Base-by-base conservation (phyloP, 805 yeast species). In the Cyberlindnera saturnus region DNA sequence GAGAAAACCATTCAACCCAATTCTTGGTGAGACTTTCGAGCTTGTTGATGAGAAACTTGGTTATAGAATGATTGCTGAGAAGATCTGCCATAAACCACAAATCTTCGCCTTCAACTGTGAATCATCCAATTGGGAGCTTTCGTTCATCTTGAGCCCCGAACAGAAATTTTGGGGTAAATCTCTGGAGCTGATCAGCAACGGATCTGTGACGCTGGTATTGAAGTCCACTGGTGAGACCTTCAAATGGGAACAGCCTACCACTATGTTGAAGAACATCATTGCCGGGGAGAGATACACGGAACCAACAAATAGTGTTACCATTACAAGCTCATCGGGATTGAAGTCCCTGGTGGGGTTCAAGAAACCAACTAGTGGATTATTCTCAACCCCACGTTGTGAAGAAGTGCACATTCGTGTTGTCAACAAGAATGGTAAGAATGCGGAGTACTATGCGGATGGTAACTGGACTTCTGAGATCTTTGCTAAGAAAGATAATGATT, bases 101-200 rank as follows among this genome's bases (percentile, higher is more conserved):
- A 77, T 90, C 3, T 79, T 89, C 67, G 96, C 97, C 1, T 69
- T 82, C 18, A 81, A 78, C 60, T 86, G 79, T 5, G 96, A 91
- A 45, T 72, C 86, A 19, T 61, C 66, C 7, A 64, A 73, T 19
- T 93, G 98, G 98, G 78, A 75, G 39, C 59, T 79, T 34, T 69
- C 72, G 32, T 81, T 78, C 50, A 70, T 78, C n/a, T 74, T 85
- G 3, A 66, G 79, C 20, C 96, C 96, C 0, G 75, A 75, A 18
- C 96, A 90, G 55, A 88, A 89, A 61, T 86, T 87, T 56, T 91
- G 97, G 95, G 97, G 98, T 39, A 93, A 91, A 65, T 81, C 90
- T 23, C 80, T 86, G 7, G 98, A 93, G 60, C 67, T 93, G 44
- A 75, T 76, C 38, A 86, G 87, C 50, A 78, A 74, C 36, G 99